Conservation (phyloP, 768 basidiomycete genomes). For the Lactarius sp. region DNA sequence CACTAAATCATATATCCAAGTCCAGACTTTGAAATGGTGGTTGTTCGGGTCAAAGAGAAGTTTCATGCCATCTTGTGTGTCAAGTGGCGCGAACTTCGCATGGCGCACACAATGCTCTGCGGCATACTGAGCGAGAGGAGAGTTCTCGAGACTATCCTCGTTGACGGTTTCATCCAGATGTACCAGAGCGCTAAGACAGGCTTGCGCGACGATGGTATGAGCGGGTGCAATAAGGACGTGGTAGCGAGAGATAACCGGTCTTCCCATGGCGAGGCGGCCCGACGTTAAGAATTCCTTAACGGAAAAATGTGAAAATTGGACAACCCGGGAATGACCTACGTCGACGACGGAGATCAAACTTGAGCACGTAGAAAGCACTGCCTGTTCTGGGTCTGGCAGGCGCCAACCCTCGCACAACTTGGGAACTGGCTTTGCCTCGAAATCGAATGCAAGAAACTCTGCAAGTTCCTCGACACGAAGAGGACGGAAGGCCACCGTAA, state of each 20-base stretch:
- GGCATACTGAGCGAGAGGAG: background rate
- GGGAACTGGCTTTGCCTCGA: background rate
- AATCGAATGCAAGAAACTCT: background rate
- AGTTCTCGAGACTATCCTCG: background rate
- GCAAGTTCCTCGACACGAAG: background rate
- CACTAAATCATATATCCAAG: too few species aligned
- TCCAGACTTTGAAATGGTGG: background rate
- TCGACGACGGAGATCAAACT: background rate
- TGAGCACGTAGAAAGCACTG: background rate
- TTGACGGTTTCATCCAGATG: background rate
- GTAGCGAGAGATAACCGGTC: background rate
- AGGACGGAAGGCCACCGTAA: background rate
- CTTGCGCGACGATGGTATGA: background rate
- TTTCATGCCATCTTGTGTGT: background rate
- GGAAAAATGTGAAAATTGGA: background rate
- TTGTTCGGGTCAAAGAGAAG: background rate
- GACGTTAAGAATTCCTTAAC: background rate
- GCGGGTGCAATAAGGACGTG: background rate
- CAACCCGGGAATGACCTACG: background rate
- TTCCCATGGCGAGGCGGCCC: background rate
- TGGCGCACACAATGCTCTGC: background rate
- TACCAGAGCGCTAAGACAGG: background rate
- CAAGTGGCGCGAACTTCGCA: background rate
- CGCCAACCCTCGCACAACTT: background rate
- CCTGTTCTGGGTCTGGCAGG: background rate